phyloP scores from a whole-genome alignment of 2,329 filamentous ascomycete species.

The Botrytis tulipae region DNA sequence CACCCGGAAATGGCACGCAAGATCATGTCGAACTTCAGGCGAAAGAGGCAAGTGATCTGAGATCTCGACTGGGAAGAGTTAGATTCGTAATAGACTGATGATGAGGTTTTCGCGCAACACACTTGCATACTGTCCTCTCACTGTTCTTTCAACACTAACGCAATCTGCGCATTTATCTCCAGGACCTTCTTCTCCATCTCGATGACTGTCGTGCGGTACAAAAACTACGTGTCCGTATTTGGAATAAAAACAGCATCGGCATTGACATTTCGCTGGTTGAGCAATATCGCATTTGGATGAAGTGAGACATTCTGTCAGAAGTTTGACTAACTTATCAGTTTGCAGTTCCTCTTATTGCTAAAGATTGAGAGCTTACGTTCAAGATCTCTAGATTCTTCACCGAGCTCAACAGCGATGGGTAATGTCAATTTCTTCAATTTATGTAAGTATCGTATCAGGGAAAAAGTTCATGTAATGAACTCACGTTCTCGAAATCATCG shows the following conservation, averaged over 20 bases:
- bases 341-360: too few relatives aligned
- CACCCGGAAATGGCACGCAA: neutral
- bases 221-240: neutral
- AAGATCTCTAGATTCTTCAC: neutral
- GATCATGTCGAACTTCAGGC: neutral
- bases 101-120: neutral
- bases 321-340: neutral
- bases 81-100: neutral
- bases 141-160: neutral
- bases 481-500: neutral
- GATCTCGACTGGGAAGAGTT: neutral
- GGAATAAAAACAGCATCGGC: neutral
- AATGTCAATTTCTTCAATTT: neutral
- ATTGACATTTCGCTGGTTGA: neutral
- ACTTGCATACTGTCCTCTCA: slow-evolving; percentile 2
- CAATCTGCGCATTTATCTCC: neutral
- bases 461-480: neutral
- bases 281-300: neutral
- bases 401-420: neutral
- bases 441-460: neutral
- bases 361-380: neutral
- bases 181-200: neutral
- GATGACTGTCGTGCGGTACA: neutral
- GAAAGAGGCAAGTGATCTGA: neutral
- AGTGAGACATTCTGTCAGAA: neutral